Percentiles rank a stretch among this genome's conserved stretches.
phyloP scores from a whole-genome alignment of 2,329 filamentous ascomycete species.

The Talaromyces albobiverticillius region DNA sequence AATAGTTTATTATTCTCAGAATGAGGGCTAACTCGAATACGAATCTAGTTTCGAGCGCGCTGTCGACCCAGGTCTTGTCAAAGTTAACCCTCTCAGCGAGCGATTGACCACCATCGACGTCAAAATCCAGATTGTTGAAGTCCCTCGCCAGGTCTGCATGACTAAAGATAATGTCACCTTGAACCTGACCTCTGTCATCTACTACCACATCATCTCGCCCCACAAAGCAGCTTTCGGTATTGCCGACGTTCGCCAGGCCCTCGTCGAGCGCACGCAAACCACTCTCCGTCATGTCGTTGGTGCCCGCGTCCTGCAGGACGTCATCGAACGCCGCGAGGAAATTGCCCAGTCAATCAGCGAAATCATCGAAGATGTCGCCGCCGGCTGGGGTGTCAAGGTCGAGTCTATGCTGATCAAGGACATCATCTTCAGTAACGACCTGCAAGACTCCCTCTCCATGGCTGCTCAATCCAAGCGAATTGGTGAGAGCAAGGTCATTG shows the following conservation, averaged over 20 bases:
- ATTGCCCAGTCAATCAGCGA: conserved; percentile 92
- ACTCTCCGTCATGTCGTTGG: conserved; percentile 96
- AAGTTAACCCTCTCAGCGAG: conserved; percentile 95
- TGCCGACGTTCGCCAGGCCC: conserved; percentile 88
- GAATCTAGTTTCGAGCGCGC: conserved; percentile 72
- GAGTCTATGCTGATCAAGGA: conserved; percentile 99
- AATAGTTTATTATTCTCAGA: background rate
- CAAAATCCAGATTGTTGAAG: conserved; percentile 97
- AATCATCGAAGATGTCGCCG: conserved; percentile 94
- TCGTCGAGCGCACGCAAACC: conserved; percentile 96
- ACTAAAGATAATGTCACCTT: conserved; percentile 98
- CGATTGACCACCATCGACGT: conserved; percentile 88
- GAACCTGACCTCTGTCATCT: conserved; percentile 92
- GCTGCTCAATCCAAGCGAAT: conserved; percentile 98
- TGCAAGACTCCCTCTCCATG: conserved; percentile 97
- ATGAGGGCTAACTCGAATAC: conserved; percentile 26
- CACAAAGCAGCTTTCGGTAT: conserved; percentile 98
- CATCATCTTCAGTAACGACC: conserved; percentile 92
- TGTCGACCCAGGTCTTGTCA: conserved; percentile 93
- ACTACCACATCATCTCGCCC: conserved; percentile 94
- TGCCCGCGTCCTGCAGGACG: conserved; percentile 91
- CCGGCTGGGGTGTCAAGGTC: conserved; percentile 91
- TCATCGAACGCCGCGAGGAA: conserved; percentile 97
- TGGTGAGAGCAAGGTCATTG: conserved; percentile 97
- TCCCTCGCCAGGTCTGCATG: conserved; percentile 96